These are phyloP conservation scores for Cladosporium phlei DNA, from an alignment of 2,329 filamentous ascomycete genomes.

Conservation along the genomic window DNA sequence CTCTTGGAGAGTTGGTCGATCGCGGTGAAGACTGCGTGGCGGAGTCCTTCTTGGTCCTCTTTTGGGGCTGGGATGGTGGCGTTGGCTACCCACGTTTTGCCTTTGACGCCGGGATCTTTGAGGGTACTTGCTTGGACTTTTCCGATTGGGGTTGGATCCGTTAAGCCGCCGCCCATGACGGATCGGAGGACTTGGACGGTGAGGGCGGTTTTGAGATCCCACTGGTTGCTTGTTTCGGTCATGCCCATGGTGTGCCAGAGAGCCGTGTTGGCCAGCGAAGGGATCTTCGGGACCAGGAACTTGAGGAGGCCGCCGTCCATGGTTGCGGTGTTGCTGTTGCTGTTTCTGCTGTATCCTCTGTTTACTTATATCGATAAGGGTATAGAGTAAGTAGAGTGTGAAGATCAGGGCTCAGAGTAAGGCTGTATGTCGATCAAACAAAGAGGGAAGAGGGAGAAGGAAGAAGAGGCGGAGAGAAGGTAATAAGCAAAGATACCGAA, in stretches of 20 bases:
- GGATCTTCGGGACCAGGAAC: constrained; percentile 53
- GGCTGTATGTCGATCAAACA: no score
- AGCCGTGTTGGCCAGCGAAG: constrained; percentile 58
- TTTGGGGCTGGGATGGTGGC: constrained; percentile 57
- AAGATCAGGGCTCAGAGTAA: no score
- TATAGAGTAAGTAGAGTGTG: no score
- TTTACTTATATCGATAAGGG: background rate
- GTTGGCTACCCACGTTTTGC: constrained; percentile 74
- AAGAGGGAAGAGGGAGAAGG: no score
- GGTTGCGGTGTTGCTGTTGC: background rate
- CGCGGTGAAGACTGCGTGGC: constrained; percentile 54
- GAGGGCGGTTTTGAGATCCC: constrained; percentile 72
- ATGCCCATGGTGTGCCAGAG: constrained; percentile 61
- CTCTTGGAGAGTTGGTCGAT: constrained; percentile 56
- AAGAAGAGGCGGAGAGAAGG: no score
- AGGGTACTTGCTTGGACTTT: constrained; percentile 60
- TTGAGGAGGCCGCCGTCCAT: constrained; percentile 28
- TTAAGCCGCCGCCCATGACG: constrained; percentile 47
- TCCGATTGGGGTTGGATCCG: constrained; percentile 48
- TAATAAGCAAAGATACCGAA: no score
- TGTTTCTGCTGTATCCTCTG: background rate
- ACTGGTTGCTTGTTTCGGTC: constrained; percentile 67
- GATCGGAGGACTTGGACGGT: constrained; percentile 67
- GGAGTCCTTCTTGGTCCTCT: constrained; percentile 46
- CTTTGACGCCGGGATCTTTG: constrained; percentile 65